Evolutionary conservation across 1,284 basidiomycete genomes (phyloP), one percentile per base, ranked within the genome.

Genomic region (Cystobasidiaceae sp.): DNA sequence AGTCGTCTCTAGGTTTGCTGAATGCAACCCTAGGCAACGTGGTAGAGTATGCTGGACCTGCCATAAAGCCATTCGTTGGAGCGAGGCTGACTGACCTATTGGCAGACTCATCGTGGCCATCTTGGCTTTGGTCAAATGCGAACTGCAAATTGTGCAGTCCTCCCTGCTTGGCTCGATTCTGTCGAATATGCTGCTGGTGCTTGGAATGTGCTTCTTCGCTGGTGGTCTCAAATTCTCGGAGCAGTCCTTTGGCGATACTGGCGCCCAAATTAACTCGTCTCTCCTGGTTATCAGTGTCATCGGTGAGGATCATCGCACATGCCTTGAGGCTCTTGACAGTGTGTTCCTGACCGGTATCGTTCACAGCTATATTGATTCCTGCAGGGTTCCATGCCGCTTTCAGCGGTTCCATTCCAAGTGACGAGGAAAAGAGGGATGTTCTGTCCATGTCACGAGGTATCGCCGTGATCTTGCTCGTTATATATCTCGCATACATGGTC

Each of bases 1-100:
- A 28, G 19, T 6, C n/a, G 27, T 11, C 8, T 19, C 46, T n/a
- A 60, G 90, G 89, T 66, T 80, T 93, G 13, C 75, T 93, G 66
- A 93, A 93, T 75, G 90, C 89, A 11, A 93, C 90, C 7, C 79
- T 93, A 39, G 84, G 84, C 15, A 85, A 85, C 60, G 77, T 70
- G 6, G 70, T 72, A 30, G 70, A 59, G 57, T 63, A 44, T 28
- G 43, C n/a, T n/a, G n/a, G n/a, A 33, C 1, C 8, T 13, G 1
- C 19, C 11, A 32, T 23, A 19, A 5, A 49, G 67, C 72, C 55
- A 76, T n/a, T n/a, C n/a, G n/a, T n/a, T 81, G 82, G 84, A 71
- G 78, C 84, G 72, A 81, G 80, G 60, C 79, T 80, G 50, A 77
- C 80, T 17, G 79, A 23, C 25, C 8, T 27, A 25, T 44, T 34